phyloP scores from a whole-genome alignment of 1,284 basidiomycete genomes.

The Rhodotorula sp. region DNA sequence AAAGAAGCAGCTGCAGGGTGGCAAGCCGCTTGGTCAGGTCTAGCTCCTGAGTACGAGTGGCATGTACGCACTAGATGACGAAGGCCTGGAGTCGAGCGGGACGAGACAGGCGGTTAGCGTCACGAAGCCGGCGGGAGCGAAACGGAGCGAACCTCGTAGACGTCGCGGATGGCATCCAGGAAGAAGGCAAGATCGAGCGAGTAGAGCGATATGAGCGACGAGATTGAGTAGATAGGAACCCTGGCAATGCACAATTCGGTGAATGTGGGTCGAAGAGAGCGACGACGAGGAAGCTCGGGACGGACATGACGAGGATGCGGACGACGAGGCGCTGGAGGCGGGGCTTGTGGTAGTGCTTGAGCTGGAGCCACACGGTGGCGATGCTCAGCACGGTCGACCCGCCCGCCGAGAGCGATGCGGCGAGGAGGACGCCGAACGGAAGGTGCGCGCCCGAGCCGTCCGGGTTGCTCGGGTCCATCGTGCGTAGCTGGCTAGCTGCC shows the following conservation, averaged over 20 bases:
- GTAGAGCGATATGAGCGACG: conserved; percentile 90
- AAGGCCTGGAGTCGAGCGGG: conserved; percentile 66
- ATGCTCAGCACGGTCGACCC: conserved; percentile 74
- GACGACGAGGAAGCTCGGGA: background rate
- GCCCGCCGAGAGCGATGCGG: conserved; percentile 36
- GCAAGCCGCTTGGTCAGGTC: no score
- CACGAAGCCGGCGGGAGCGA: background rate
- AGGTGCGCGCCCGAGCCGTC: conserved; percentile 31
- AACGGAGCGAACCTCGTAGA: conserved; percentile 77
- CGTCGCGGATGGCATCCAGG: conserved; percentile 90
- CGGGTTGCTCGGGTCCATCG: background rate
- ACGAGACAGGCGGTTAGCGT: background rate
- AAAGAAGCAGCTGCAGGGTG: conserved; percentile 48
- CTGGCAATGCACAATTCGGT: conserved; percentile 37
- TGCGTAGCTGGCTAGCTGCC: background rate
- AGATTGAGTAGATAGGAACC: conserved; percentile 87
- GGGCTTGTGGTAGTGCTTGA: conserved; percentile 63
- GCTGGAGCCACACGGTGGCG: conserved; percentile 80
- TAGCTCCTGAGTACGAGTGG: conserved; percentile 60
- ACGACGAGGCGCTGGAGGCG: conserved; percentile 73
- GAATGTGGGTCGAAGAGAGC: background rate
- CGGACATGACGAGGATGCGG: conserved; percentile 89
- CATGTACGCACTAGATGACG: conserved; percentile 83
- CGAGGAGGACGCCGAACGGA: conserved; percentile 34
- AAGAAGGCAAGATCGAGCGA: conserved; percentile 94